A percentile compares a stretch with the other conserved stretches of the same genome.
These are phyloP conservation scores for Penicillium paxilli DNA, from an alignment of 495 filamentous ascomycete genomes.

Conservation along the genomic window DNA sequence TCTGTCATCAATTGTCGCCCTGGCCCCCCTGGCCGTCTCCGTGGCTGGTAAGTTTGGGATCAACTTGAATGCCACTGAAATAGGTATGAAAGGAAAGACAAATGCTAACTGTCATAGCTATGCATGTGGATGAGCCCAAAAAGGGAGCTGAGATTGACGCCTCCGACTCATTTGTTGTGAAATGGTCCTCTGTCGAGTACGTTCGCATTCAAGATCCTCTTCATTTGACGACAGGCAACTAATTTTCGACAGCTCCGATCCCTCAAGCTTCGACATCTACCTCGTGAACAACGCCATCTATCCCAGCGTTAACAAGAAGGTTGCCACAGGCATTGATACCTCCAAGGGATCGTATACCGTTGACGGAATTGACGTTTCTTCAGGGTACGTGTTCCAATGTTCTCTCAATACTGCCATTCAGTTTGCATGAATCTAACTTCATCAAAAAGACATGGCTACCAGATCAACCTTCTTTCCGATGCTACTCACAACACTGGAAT, in stretches of 20 bases:
- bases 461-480: constrained; percentile 40
- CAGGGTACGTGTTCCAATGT: constrained; percentile 24
- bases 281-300: constrained; percentile 42
- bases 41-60: constrained; percentile 20
- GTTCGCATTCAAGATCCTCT: constrained; percentile 2
- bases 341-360: constrained; percentile 37
- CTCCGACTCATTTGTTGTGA: constrained; percentile 31
- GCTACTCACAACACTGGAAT: constrained; percentile 34
- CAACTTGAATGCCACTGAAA: neutral
- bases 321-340: constrained; percentile 37
- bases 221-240: neutral
- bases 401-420: neutral
- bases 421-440: neutral
- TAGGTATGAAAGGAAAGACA: too few relatives aligned
- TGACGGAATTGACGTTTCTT: constrained; percentile 16
- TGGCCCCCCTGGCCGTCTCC: constrained; percentile 25
- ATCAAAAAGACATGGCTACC: constrained; percentile 33
- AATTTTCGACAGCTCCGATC: constrained; percentile 30
- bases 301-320: constrained; percentile 44
- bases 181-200: constrained; percentile 39
- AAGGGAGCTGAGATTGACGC: constrained; percentile 30
- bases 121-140: constrained; percentile 33
- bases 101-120: constrained; percentile 20
- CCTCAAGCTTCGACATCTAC: constrained; percentile 34
- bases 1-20: constrained; percentile 20